phyloP scores from a whole-genome alignment of 257 asterid species.

The Solanum ossicruentum region DNA sequence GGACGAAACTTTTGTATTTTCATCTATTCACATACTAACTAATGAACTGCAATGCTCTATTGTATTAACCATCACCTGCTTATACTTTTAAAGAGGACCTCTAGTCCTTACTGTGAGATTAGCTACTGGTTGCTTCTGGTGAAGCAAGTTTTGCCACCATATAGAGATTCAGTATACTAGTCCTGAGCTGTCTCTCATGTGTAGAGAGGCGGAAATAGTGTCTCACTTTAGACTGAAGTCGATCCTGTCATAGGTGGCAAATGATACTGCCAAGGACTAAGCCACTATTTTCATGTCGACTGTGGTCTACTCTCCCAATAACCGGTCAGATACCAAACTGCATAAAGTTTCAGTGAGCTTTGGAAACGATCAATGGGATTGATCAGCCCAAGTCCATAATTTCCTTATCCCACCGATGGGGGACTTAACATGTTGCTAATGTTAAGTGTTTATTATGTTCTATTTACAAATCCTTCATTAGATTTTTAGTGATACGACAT shows the following conservation, averaged over 20 bases:
- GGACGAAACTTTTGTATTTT: too few species aligned
- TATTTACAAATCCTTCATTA: background rate
- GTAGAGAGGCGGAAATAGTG: background rate
- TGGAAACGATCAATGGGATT: background rate
- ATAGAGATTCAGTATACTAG: background rate
- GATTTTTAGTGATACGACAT: background rate
- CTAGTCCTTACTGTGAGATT: background rate
- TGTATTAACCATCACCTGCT: background rate
- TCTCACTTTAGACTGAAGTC: background rate
- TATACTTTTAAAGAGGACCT: background rate
- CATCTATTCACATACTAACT: background rate
- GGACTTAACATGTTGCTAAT: background rate
- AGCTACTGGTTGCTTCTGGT: background rate
- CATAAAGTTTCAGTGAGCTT: background rate
- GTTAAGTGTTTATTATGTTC: background rate
- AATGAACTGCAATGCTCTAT: background rate
- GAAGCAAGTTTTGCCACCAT: background rate
- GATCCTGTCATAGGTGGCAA: background rate
- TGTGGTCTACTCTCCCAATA: background rate
- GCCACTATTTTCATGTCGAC: background rate
- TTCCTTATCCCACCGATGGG: background rate
- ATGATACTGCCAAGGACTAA: background rate
- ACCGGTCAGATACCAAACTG: background rate
- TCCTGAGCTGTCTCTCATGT: background rate
- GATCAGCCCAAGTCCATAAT: background rate